phyloP scores from a whole-genome alignment of 805 yeast species.

The Myxozyma mucilagina region DNA sequence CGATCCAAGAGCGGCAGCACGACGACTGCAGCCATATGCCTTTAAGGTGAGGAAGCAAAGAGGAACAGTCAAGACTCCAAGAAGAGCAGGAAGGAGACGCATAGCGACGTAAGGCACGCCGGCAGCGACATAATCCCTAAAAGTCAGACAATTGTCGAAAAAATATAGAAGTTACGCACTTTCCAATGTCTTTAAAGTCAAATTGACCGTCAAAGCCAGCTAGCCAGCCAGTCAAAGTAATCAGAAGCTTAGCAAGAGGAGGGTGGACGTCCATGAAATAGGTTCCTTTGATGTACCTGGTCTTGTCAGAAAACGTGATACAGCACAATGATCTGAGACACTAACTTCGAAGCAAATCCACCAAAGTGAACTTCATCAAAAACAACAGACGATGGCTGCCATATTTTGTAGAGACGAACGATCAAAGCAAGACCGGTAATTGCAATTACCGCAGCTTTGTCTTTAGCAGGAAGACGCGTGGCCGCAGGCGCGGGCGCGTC shows the following conservation, averaged over 20 bases:
- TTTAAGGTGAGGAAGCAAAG: conserved; percentile 58
- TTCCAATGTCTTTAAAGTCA: conserved; percentile 50
- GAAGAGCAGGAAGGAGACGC: conserved; percentile 57
- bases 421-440: conserved; percentile 53
- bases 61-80: conserved; percentile 56
- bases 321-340: conserved; percentile 40
- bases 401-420: conserved; percentile 63
- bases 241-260: conserved; percentile 64
- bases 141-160: neutral
- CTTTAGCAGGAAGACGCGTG: conserved; percentile 22
- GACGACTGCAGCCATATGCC: conserved; percentile 54
- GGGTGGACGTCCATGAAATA: conserved; percentile 75
- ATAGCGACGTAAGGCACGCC: conserved; percentile 54
- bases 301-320: neutral
- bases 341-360: conserved; percentile 90
- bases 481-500: conserved; percentile 8
- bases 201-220: conserved; percentile 55
- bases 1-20: conserved; percentile 54
- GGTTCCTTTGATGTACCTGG: conserved; percentile 53
- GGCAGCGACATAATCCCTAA: conserved; percentile 41
- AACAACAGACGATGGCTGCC: conserved; percentile 77
- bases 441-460: conserved; percentile 22
- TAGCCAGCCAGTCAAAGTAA: conserved; percentile 53
- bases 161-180: conserved; percentile 5
- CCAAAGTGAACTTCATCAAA: conserved; percentile 96